Evolutionary conservation across 108 stramenopile genomes (phyloP).

Genomic region (Hondaea fermentalgiana): DNA sequence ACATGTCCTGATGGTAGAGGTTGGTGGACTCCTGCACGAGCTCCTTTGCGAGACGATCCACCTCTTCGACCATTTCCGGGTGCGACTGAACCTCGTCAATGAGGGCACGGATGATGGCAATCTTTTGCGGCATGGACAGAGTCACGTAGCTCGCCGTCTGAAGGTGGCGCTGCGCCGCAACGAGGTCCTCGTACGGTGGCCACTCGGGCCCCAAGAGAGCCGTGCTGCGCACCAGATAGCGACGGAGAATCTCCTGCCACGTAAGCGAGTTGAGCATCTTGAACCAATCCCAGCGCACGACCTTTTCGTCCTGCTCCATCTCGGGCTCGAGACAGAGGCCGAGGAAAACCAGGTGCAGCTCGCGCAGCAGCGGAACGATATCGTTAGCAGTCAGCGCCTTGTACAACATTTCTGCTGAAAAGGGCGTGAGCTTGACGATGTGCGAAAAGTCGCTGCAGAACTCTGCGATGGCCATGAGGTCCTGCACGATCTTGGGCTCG

Average conservation of each 20-base stretch:
- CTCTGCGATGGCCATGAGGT: not conserved
- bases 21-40: not conserved
- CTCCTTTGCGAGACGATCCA: not conserved
- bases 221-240: not conserved
- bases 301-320: conserved; percentile 7
- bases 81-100: not conserved
- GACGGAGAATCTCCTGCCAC: not conserved
- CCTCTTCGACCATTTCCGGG: not conserved
- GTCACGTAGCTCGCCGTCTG: not conserved
- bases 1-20: not conserved
- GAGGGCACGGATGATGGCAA: not conserved
- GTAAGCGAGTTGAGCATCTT: conserved; percentile 18
- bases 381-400: not conserved
- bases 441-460: conserved; percentile 7
- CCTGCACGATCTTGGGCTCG: not conserved
- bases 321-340: conserved; percentile 3
- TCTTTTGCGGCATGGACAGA: not conserved
- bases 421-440: conserved; percentile 8
- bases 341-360: conserved; percentile 10
- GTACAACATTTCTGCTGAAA: not conserved
- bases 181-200: not conserved
- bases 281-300: conserved; percentile 16
- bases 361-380: not conserved
- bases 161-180: not conserved
- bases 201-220: not conserved